These are phyloP conservation scores for Seiridium cupressi DNA, from an alignment of 2,329 filamentous ascomycete genomes.

Conservation along the genomic window DNA sequence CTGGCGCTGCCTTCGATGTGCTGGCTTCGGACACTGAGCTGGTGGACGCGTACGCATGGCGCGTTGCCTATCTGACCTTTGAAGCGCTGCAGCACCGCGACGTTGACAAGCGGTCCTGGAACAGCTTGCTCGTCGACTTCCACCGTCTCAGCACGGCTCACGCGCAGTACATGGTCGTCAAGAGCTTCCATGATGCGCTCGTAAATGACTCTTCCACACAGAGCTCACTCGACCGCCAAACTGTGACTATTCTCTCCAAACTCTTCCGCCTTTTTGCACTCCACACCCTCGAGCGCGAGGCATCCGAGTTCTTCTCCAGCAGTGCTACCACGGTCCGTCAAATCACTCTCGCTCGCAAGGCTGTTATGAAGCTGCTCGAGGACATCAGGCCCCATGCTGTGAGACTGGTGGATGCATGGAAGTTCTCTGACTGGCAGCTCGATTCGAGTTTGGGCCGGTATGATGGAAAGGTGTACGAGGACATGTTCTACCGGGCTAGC, in stretches of 20 bases:
- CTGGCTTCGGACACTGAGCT: conserved; percentile 69
- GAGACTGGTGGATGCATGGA: conserved; percentile 70
- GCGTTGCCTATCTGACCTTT: conserved; percentile 71
- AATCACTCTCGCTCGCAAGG: conserved; percentile 66
- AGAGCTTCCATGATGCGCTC: conserved; percentile 60
- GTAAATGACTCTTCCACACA: conserved; percentile 41
- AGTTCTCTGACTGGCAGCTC: conserved; percentile 76
- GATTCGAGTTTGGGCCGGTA: conserved; percentile 68
- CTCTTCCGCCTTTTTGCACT: conserved; percentile 80
- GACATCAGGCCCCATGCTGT: conserved; percentile 74
- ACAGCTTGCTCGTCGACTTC: conserved; percentile 75
- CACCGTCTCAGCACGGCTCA: conserved; percentile 74
- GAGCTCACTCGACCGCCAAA: conserved; percentile 55
- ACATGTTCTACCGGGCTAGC: conserved; percentile 70
- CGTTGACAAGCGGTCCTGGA: conserved; percentile 74
- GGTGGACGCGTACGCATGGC: conserved; percentile 74
- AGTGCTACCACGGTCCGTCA: conserved; percentile 69
- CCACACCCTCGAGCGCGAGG: conserved; percentile 62
- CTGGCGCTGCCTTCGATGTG: conserved; percentile 72
- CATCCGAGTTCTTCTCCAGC: conserved; percentile 70
- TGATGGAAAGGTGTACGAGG: conserved; percentile 76
- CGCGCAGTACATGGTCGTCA: conserved; percentile 75
- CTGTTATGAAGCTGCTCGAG: conserved; percentile 66
- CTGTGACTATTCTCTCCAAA: conserved; percentile 61
- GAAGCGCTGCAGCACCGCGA: conserved; percentile 74